These are phyloP conservation scores for Glebionis coronaria DNA, from an alignment of 129 eudicot species.

Conservation along the genomic window DNA sequence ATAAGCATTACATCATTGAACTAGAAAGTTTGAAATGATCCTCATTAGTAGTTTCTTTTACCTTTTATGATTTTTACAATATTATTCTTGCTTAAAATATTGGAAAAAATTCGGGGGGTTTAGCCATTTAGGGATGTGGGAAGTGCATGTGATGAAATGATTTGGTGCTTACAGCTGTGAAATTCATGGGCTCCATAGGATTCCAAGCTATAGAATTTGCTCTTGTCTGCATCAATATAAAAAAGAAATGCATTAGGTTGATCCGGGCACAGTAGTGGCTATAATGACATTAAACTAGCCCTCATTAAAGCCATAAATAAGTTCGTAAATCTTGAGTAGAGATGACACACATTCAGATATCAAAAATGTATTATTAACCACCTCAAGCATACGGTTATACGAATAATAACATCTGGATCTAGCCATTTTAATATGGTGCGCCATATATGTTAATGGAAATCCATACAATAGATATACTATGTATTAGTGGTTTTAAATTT, in stretches of 20 bases:
- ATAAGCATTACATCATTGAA: too few species aligned
- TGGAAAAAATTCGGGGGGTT: too few species aligned
- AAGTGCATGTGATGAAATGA: background rate
- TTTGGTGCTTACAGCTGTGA: constrained; percentile 70
- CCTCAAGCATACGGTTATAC: background rate
- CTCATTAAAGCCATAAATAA: background rate
- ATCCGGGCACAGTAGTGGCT: constrained; percentile 1
- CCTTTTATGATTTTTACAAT: too few species aligned
- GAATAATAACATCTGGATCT: background rate
- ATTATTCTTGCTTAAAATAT: too few species aligned
- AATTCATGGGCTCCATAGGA: constrained; percentile 98
- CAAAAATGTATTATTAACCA: background rate
- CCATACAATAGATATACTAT: too few species aligned
- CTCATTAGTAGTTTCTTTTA: too few species aligned
- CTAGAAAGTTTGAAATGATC: too few species aligned
- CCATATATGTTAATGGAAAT: too few species aligned
- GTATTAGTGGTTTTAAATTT: too few species aligned
- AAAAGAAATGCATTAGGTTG: background rate
- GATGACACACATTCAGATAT: background rate
- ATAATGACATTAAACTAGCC: background rate
- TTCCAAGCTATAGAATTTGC: constrained; percentile 96
- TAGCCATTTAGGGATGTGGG: background rate
- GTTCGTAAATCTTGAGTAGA: background rate
- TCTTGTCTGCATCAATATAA: constrained; percentile 54
- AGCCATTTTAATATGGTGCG: too few species aligned